A percentile compares a stretch with the other conserved stretches of the same genome.
Conservation (phyloP, 2,329 filamentous ascomycete species). For the Sporothrix luriei region DNA sequence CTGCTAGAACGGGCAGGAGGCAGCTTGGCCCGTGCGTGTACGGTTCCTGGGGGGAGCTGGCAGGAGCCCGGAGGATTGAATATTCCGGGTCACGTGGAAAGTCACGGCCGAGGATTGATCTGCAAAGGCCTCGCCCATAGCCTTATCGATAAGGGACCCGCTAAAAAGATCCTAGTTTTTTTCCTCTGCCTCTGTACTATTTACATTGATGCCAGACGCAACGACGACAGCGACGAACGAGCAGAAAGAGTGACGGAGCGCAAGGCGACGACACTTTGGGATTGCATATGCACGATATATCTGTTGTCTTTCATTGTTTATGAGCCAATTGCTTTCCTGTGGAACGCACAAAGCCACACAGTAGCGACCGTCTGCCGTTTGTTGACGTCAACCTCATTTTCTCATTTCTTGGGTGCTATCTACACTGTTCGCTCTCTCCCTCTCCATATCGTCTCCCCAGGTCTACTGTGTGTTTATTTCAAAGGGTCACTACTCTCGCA, state of each 20-base stretch:
- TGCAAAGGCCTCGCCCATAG: constrained; percentile 2
- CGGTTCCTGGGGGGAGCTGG: background rate
- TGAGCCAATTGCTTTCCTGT: background rate
- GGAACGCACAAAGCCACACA: background rate
- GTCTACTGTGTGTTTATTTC: background rate
- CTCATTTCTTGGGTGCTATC: background rate
- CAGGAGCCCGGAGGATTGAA: background rate
- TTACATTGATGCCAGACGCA: constrained; percentile 24
- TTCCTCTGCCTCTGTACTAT: constrained; percentile 28
- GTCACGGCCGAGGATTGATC: background rate
- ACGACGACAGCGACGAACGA: constrained; percentile 4
- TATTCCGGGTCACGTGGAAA: constrained; percentile 21
- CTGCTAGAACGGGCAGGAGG: background rate
- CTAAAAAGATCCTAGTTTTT: constrained; percentile 32
- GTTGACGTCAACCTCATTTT: background rate
- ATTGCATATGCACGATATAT: background rate
- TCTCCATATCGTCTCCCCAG: background rate
- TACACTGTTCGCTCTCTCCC: background rate
- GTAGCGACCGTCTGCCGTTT: too few relatives aligned
- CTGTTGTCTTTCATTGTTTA: too few relatives aligned
- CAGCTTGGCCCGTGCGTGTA: constrained; percentile 33
- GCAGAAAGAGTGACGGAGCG: background rate
- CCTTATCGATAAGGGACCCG: constrained; percentile 31
- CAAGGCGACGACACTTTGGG: background rate
- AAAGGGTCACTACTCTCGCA: background rate